Percentiles rank a stretch among this genome's conserved stretches.
phyloP scores from a whole-genome alignment of 345 rosid species.

The Erodium maritimum region DNA sequence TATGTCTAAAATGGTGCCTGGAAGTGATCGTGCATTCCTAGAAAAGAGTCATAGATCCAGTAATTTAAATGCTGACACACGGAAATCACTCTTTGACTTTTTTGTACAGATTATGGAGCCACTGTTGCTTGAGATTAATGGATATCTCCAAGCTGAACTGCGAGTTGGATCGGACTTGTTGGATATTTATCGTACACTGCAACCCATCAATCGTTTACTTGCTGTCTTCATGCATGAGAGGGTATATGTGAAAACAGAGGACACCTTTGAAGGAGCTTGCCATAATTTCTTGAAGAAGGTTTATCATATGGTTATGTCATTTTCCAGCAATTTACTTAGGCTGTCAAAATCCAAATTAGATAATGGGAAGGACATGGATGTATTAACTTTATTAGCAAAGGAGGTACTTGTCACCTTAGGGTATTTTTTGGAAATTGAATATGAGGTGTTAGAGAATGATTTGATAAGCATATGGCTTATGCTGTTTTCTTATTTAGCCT shows the following conservation, averaged over 20 bases:
- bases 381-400: constrained; percentile 36
- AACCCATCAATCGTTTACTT: constrained; percentile 47
- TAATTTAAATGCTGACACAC: constrained; percentile 44
- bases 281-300: constrained; percentile 55
- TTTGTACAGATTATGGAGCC: constrained; percentile 84
- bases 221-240: constrained; percentile 36
- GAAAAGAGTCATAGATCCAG: constrained; percentile 26
- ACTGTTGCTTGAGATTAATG: constrained; percentile 42
- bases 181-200: constrained; percentile 37
- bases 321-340: constrained; percentile 30
- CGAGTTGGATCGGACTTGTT: constrained; percentile 22
- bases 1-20: constrained; percentile 10
- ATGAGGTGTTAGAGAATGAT: constrained; percentile 61
- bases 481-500: constrained; percentile 45
- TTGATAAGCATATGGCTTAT: constrained; percentile 51
- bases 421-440: constrained; percentile 62
- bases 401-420: constrained; percentile 49
- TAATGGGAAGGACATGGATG: constrained; percentile 20
- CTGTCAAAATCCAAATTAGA: constrained; percentile 18
- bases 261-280: constrained; percentile 66
- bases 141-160: constrained; percentile 25
- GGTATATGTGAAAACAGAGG: constrained; percentile 63
- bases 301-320: constrained; percentile 34
- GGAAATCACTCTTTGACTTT: constrained; percentile 60
- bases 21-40: constrained; percentile 18